Base-by-base conservation (phyloP, 2,329 filamentous ascomycete genomes). In the Parafenestella ontariensis region DNA sequence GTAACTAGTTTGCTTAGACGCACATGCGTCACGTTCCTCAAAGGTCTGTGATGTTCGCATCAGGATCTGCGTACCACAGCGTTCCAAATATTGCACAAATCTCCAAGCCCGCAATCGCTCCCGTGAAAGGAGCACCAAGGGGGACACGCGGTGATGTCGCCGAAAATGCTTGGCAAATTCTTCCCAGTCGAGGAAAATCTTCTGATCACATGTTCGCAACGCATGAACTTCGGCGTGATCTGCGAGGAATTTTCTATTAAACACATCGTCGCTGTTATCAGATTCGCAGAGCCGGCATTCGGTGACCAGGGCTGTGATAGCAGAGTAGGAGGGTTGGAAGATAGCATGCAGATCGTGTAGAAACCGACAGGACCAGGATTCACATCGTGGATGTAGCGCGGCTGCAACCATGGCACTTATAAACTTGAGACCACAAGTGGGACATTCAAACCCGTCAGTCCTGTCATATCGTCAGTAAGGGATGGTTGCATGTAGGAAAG, bases 361-460 rank as follows among this genome's bases (percentile, higher is more conserved):
- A 20, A 43, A 43, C 9, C 46, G 46, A 13, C 46, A 49, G 6
- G 46, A 49, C 46, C 46, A 49, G 6, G 39, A 42, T 9, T 18
- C 23, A 28, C 46, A 49, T 10, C 10, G 4, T 17, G 39, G 46
- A 24, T 49, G 46, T 9, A 34, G 31, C 3, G 9, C 3, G 5
- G 20, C 15, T 15, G 46, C 46, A 15, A 11, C 31, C 23, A 8
- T n/a, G 20, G 33, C 33, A n/a, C 33, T 28, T 3, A 17, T 13
- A 20, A 24, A 49, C 2, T 8, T 17, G 11, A 3, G 11, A 13
- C 11, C 17, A 18, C 46, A 49, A 15, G 28, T 18, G 3, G 37
- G 37, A 15, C 37, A 40, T 23, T 20, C 17, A 7, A 40, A 40
- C 3, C 9, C 26, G 10, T n/a, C 15, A 9, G 11, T 5, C 11